Conservation (phyloP, 768 basidiomycete species). For the Hydnomerulius pinastri region DNA sequence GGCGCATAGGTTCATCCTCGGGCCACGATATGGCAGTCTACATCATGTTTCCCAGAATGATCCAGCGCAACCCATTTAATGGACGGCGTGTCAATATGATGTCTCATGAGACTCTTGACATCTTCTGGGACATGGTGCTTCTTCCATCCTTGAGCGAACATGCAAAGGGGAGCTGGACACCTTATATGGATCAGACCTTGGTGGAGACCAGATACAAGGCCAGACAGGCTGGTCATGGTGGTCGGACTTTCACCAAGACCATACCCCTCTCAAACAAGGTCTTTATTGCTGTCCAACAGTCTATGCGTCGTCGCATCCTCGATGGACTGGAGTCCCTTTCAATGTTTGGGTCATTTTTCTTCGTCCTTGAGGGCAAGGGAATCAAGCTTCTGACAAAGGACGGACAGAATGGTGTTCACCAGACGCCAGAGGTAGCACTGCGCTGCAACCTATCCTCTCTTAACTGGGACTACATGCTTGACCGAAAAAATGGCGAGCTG, state of each 20-base stretch:
- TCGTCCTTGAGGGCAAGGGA: slow-evolving; percentile 14
- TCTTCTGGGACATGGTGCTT: slow-evolving; percentile 9
- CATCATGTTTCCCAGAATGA: slow-evolving; percentile 16
- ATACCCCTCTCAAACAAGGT: slow-evolving; percentile 5
- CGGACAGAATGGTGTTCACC: neutral
- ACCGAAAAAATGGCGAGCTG: slow-evolving; percentile 4
- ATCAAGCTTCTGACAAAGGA: slow-evolving; percentile 8
- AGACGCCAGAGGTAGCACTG: neutral
- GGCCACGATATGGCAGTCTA: neutral
- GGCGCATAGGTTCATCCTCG: neutral
- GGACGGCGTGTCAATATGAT: neutral
- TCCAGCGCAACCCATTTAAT: slow-evolving; percentile 5
- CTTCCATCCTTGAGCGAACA: slow-evolving; percentile 6
- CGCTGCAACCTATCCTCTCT: neutral
- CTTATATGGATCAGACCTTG: slow-evolving; percentile 8
- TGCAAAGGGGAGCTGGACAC: neutral
- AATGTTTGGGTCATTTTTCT: slow-evolving; percentile 16
- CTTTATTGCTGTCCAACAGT: neutral
- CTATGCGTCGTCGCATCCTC: slow-evolving; percentile 7
- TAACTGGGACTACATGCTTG: slow-evolving; percentile 4
- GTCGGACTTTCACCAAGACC: neutral
- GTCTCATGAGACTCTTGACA: slow-evolving; percentile 10
- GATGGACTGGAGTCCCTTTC: neutral
- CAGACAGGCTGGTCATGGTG: neutral
- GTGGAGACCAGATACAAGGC: slow-evolving; percentile 8